phyloP scores from a whole-genome alignment of 345 rosid genomes.

The Tarenaya hassleriana region DNA sequence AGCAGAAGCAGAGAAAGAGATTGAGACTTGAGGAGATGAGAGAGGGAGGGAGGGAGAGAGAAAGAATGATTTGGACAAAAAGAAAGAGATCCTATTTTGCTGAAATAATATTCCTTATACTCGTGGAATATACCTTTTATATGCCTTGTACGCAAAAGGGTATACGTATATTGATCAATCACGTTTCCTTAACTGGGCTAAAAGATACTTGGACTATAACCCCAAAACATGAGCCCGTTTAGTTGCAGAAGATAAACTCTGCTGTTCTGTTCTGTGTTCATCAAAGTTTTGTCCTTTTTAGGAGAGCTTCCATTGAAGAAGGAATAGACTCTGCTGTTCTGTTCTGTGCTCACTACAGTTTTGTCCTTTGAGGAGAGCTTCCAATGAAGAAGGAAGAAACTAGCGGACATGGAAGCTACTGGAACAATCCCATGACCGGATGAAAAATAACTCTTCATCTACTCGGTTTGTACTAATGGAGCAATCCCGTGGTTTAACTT shows the following conservation, averaged over 20 bases:
- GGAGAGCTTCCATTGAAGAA: slow-evolving; percentile 18
- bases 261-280: not conserved
- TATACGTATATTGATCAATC: not conserved
- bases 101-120: slow-evolving; percentile 32
- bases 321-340: too few relatives aligned
- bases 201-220: slow-evolving; percentile 15
- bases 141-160: slow-evolving; percentile 6
- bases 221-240: not conserved
- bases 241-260: slow-evolving; percentile 7
- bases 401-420: too few relatives aligned
- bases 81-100: slow-evolving; percentile 17
- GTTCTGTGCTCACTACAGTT: too few relatives aligned
- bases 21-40: not conserved
- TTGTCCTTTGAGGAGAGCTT: too few relatives aligned
- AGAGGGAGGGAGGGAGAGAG: slow-evolving; percentile 7
- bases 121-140: slow-evolving; percentile 21
- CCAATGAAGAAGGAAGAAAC: too few relatives aligned
- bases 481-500: too few relatives aligned
- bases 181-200: too few relatives aligned
- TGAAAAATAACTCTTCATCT: too few relatives aligned
- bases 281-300: not conserved
- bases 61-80: slow-evolving; percentile 8
- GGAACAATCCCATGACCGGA: too few relatives aligned
- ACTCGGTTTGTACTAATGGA: too few relatives aligned
- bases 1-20: not conserved